A percentile compares a stretch with the other conserved stretches of the same genome.
phyloP scores from a whole-genome alignment of 169 alveolate species.

The Hammondia hammondi region DNA sequence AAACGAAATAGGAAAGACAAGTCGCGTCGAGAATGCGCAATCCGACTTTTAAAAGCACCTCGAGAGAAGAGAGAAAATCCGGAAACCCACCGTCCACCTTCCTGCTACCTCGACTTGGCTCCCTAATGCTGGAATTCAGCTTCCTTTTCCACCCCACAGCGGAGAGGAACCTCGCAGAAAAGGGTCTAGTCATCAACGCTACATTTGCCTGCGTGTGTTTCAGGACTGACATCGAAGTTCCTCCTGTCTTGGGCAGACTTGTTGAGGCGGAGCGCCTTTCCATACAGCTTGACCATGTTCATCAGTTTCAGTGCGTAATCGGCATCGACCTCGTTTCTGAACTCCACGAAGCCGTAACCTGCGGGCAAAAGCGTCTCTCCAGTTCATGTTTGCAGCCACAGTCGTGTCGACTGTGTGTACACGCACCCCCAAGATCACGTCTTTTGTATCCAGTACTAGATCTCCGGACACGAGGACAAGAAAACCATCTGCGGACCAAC shows the following conservation, averaged over 20 bases:
- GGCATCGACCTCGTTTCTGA: conserved; percentile 95
- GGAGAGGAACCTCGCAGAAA: too few species aligned
- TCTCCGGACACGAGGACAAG: too few species aligned
- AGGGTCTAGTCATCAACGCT: not conserved
- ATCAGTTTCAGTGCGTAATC: conserved; percentile 97
- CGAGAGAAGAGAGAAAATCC: too few species aligned
- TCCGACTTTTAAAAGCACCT: too few species aligned
- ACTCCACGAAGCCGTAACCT: conserved; percentile 98
- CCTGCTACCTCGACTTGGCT: too few species aligned
- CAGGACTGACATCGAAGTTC: conserved; percentile 87
- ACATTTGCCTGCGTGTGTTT: not conserved
- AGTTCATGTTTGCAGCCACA: not conserved
- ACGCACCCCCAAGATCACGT: not conserved
- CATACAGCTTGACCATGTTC: conserved; percentile 96
- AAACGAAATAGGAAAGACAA: too few species aligned
- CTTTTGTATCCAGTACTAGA: too few species aligned
- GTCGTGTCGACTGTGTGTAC: not conserved
- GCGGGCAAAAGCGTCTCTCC: not conserved
- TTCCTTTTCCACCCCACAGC: too few species aligned
- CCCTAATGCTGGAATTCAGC: too few species aligned
- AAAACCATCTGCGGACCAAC: too few species aligned
- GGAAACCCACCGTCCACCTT: too few species aligned
- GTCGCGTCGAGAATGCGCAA: too few species aligned
- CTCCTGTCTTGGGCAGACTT: conserved; percentile 97
- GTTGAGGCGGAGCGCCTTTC: conserved; percentile 96